phyloP scores from a whole-genome alignment of 768 basidiomycete species.

The Basidioascus undulatus region DNA sequence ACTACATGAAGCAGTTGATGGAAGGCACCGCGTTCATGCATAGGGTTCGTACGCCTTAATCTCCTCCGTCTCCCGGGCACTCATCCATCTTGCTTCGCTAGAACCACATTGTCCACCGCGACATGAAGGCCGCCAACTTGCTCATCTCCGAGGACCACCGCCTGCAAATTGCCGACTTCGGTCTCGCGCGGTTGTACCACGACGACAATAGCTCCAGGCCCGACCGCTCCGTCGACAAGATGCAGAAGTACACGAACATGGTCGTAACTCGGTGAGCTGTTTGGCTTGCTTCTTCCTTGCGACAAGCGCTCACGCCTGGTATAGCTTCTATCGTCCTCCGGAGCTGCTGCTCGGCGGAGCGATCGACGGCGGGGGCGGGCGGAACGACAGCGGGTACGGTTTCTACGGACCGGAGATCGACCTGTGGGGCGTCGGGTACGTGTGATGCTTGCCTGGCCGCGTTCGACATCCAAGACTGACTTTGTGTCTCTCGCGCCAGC shows the following conservation, averaged over 20 bases:
- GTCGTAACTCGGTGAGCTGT: conserved; percentile 86
- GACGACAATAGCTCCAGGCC: conserved; percentile 7
- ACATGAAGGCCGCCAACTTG: conserved; percentile 96
- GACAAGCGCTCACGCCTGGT: too few relatives aligned
- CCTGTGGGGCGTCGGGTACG: conserved; percentile 90
- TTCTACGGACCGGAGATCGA: conserved; percentile 92
- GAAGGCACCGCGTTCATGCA: conserved; percentile 94
- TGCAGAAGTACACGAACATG: conserved; percentile 74
- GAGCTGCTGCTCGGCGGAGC: conserved; percentile 66
- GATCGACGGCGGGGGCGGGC: too few relatives aligned
- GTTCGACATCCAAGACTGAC: neutral
- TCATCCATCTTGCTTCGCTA: conserved; percentile 15
- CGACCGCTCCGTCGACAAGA: conserved; percentile 25
- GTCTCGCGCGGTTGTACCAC: conserved; percentile 47
- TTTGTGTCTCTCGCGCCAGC: conserved; percentile 20
- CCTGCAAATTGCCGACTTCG: conserved; percentile 83
- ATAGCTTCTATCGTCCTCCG: conserved; percentile 84
- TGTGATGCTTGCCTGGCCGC: too few relatives aligned
- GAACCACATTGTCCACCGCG: conserved; percentile 93
- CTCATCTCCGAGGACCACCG: conserved; percentile 69
- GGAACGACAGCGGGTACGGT: too few relatives aligned
- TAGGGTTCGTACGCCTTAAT: conserved; percentile 35
- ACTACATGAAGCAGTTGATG: conserved; percentile 88
- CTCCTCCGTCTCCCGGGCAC: too few relatives aligned
- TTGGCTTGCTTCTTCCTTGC: too few relatives aligned